phyloP scores from a whole-genome alignment of 2,329 filamentous ascomycete species.

The Sarocladiaceae sp. region DNA sequence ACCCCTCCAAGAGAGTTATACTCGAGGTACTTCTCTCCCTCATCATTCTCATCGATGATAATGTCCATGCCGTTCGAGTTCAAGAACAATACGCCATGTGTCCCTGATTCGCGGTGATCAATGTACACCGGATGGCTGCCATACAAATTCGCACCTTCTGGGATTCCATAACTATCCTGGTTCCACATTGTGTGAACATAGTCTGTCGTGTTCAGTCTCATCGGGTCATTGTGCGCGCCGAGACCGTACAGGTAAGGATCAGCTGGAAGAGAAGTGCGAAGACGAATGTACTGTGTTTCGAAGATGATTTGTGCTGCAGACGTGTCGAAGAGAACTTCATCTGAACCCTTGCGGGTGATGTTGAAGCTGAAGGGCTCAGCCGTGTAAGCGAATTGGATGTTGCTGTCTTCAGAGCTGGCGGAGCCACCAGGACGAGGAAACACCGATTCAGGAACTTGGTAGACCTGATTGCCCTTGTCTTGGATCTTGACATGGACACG shows the following conservation, averaged over 20 bases:
- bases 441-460: slow-evolving; percentile 68
- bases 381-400: slow-evolving; percentile 42
- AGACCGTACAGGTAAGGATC: slow-evolving; percentile 73
- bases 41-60: slow-evolving; percentile 57
- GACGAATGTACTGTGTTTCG: slow-evolving; percentile 71
- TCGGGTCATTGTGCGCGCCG: slow-evolving; percentile 71
- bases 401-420: slow-evolving; percentile 23
- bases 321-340: slow-evolving; percentile 64
- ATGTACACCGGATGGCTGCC: slow-evolving; percentile 75
- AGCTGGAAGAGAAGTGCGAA: slow-evolving; percentile 65
- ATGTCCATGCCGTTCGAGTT: slow-evolving; percentile 76
- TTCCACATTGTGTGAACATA: slow-evolving; percentile 64
- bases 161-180: slow-evolving; percentile 60
- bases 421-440: slow-evolving; percentile 47
- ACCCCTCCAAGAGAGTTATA: slow-evolving; percentile 77
- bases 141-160: slow-evolving; percentile 66
- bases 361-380: slow-evolving; percentile 63
- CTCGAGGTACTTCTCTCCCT: slow-evolving; percentile 65
- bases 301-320: slow-evolving; percentile 65
- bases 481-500: slow-evolving; percentile 74
- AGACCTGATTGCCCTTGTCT: slow-evolving; percentile 65
- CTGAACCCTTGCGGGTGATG: slow-evolving; percentile 38
- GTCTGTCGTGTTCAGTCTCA: slow-evolving; percentile 63
- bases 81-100: slow-evolving; percentile 73
- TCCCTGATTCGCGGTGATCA: slow-evolving; percentile 42